Evolutionary conservation across 2,329 filamentous ascomycete genomes (phyloP).

Genomic region (Dothiorella sarmentorum): DNA sequence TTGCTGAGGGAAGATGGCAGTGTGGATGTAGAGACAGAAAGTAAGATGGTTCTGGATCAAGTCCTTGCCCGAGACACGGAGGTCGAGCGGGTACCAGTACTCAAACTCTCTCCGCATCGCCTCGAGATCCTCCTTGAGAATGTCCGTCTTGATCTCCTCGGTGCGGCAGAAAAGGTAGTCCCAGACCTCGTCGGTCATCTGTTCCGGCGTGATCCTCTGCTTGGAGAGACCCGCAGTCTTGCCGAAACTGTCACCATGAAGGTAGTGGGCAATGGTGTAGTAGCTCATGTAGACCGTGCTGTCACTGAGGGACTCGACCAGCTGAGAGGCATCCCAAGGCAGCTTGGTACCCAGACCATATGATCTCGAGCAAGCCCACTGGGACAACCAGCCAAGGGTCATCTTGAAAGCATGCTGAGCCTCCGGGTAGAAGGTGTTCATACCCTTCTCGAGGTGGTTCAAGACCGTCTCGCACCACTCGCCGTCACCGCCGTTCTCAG

Average conservation of each 20-base stretch:
- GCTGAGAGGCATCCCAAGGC: constrained; percentile 86
- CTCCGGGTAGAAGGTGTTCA: constrained; percentile 73
- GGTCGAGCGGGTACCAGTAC: constrained; percentile 94
- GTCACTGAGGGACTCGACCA: constrained; percentile 90
- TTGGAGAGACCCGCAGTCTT: constrained; percentile 64
- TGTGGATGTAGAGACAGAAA: constrained; percentile 91
- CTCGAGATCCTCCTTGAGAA: constrained; percentile 69
- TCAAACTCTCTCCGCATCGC: constrained; percentile 87
- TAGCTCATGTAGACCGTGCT: constrained; percentile 86
- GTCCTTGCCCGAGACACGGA: constrained; percentile 83
- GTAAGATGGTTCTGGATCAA: constrained; percentile 76
- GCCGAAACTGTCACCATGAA: constrained; percentile 86
- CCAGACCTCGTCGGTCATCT: constrained; percentile 95
- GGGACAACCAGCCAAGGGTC: constrained; percentile 86
- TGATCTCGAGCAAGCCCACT: constrained; percentile 90
- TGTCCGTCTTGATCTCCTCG: constrained; percentile 70
- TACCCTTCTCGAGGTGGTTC: constrained; percentile 49
- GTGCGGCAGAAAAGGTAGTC: constrained; percentile 87
- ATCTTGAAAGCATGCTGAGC: constrained; percentile 65
- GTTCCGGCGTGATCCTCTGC: constrained; percentile 63
- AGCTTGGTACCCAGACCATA: constrained; percentile 92
- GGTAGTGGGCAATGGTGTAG: constrained; percentile 58
- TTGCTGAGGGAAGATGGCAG: constrained; percentile 80
- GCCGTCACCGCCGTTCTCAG: constrained; percentile 61
- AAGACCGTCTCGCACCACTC: constrained; percentile 71